phyloP scores from a whole-genome alignment of 2,329 filamentous ascomycete species.

The Cladosporium sp. region DNA sequence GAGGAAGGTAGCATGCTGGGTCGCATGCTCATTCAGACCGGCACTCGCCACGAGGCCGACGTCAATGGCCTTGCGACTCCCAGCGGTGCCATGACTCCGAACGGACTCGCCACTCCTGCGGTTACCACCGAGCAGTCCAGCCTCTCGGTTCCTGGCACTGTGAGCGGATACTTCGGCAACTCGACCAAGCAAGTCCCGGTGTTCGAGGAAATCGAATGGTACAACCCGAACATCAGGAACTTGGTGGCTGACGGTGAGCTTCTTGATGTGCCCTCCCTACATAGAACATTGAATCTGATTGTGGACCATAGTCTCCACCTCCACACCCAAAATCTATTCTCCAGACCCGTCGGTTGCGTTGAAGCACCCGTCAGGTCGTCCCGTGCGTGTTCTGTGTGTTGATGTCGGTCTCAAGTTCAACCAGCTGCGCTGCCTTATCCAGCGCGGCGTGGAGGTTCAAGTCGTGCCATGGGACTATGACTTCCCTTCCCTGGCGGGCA shows the following conservation, averaged over 20 bases:
- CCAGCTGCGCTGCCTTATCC: conserved; percentile 89
- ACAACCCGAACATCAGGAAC: conserved; percentile 89
- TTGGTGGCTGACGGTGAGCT: conserved; percentile 87
- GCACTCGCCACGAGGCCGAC: conserved; percentile 35
- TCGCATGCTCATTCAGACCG: conserved; percentile 75
- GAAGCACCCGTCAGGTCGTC: conserved; percentile 83
- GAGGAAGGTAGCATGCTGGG: conserved; percentile 96
- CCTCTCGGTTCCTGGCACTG: conserved; percentile 36
- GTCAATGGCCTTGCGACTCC: conserved; percentile 35
- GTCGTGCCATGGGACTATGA: conserved; percentile 97
- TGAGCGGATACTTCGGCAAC: conserved; percentile 32
- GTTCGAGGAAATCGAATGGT: conserved; percentile 84
- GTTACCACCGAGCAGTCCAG: conserved; percentile 35
- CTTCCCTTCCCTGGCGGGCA: conserved; percentile 72
- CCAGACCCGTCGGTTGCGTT: conserved; percentile 70
- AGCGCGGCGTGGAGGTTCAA: conserved; percentile 87
- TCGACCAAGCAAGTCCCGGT: conserved; percentile 36
- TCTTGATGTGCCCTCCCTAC: conserved; percentile 19
- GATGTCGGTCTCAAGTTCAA: conserved; percentile 99
- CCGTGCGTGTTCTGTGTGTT: conserved; percentile 84
- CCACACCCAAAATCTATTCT: conserved; percentile 80
- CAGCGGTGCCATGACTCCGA: conserved; percentile 30
- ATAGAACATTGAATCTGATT: conserved; percentile 18
- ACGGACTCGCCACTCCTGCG: conserved; percentile 31
- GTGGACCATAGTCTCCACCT: conserved; percentile 73